Evolutionary conservation across 2,329 filamentous ascomycete genomes (phyloP), one percentile per base, ranked within the genome.

Genomic region (Aspergillus neoniger): DNA sequence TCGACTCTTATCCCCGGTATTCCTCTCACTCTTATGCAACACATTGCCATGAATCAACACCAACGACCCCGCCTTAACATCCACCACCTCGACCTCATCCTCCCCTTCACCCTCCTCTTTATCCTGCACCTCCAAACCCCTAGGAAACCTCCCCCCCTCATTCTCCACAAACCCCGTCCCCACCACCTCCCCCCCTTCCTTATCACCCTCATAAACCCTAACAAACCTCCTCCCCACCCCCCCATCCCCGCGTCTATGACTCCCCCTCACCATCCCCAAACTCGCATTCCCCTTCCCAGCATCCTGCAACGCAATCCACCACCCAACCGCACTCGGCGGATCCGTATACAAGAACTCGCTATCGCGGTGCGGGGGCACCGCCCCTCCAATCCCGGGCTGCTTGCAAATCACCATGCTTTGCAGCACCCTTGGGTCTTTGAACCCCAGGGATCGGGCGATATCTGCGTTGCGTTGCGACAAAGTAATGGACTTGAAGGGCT

Each of bases 401-500:
- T 99, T 99, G 85, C 92, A 97, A 69, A 99, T 98, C 28, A 98
- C 84, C 95, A 99, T 99, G 75, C 90, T 95, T 81, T 99, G 95
- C 55, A 99, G 82, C 5, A 89, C 83, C 19, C 89, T 82, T 2
- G 93, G 91, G 74, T 96, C 91, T 4, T 67, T 70, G 79, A 92
- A 96, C 2, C 89, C 89, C 10, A 96, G 82, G 8, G 84, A 83
- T 48, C 81, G 80, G 1, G 92, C 92, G 14, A 96, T 87, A 5
- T 82, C 85, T 0, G 76, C 82, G 74, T 86, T 89, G 60, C 74
- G 76, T 30, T 56, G 68, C 55, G 61, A 75, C 17, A 72, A 82
- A 0, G 83, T 82, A 36, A 83, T 74, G 25, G 72, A 65, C 32
- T 85, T 84, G 72, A 94, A 94, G 0, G 89, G 87, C 6, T 83